phyloP scores from a whole-genome alignment of 2,329 filamentous ascomycete species.

The Ophiocordyceps sinensis region DNA sequence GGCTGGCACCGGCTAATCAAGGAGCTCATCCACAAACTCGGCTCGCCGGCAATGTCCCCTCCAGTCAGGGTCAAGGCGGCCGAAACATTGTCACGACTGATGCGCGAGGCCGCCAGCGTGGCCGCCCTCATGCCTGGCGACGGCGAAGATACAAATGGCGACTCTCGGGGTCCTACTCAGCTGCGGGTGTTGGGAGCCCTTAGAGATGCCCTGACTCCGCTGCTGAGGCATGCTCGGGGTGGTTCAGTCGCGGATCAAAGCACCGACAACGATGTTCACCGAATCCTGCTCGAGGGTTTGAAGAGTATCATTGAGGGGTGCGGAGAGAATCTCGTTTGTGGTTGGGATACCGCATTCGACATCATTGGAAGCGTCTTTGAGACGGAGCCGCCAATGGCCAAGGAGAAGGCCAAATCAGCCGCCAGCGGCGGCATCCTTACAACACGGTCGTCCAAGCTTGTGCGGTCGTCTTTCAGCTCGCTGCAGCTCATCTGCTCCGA shows the following conservation, averaged over 20 bases:
- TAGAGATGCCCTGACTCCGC: slow-evolving; percentile 37
- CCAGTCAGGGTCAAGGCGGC: slow-evolving; percentile 46
- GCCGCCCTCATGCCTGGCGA: slow-evolving; percentile 37
- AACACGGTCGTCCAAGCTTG: slow-evolving; percentile 56
- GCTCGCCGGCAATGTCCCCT: slow-evolving; percentile 29
- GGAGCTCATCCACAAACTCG: slow-evolving; percentile 37
- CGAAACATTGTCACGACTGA: slow-evolving; percentile 45
- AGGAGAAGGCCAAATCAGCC: slow-evolving; percentile 15
- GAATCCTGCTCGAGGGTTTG: slow-evolving; percentile 62
- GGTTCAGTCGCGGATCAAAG: slow-evolving; percentile 42
- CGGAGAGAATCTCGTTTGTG: slow-evolving; percentile 67
- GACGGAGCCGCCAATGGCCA: slow-evolving; percentile 18
- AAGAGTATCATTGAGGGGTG: slow-evolving; percentile 76
- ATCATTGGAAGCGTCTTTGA: slow-evolving; percentile 75
- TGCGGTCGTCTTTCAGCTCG: slow-evolving; percentile 77
- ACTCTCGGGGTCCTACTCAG: slow-evolving; percentile 48
- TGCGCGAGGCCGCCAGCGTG: slow-evolving; percentile 41
- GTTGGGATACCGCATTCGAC: slow-evolving; percentile 76
- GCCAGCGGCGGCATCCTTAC: slow-evolving; percentile 22
- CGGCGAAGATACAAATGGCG: slow-evolving; percentile 11
- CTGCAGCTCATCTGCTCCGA: slow-evolving; percentile 90
- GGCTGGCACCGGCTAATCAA: slow-evolving; percentile 60
- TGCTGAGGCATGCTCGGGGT: slow-evolving; percentile 39
- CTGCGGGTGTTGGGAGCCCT: slow-evolving; percentile 56
- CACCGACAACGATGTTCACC: slow-evolving; percentile 67